Evolutionary conservation across 257 asterid species (phyloP), one percentile per base, ranked within the genome.

Genomic region (Rhazya stricta): DNA sequence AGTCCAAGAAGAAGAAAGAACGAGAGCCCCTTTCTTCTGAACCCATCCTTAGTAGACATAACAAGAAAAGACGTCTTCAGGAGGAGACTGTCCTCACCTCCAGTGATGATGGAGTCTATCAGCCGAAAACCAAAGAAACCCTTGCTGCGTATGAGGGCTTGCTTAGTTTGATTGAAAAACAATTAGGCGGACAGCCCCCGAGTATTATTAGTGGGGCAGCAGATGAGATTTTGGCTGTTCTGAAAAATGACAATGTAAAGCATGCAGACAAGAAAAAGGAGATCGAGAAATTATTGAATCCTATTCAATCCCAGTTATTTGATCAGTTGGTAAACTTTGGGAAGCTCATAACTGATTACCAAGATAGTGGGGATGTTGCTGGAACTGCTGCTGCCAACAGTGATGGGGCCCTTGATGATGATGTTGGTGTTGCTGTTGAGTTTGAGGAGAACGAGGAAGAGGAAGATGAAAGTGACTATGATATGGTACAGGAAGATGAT

Each of bases 391-490:
- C 78, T 66, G 74, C 80, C 57, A 73, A 76, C 60, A 83, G 81
- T 4, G 85, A 76, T 25, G 87, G 75, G 32, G 80, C 45, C 57
- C 84, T 83, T 39, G 86, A 83, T 13, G 82, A 77, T 72, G 82
- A 83, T 75, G 86, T 84, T 6, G 87, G 85, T 16, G 87, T 84
- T 15, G 87, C 87, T 63, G 87, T 84, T 69, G 87, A 84, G 79
- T 84, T 84, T 71, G 87, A 84, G 80, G 85, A 81, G 81, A 84
- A 84, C 12, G 87, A 84, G 71, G 87, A 84, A 53, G 87, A 84
- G 65, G 87, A 84, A 11, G 87, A 84, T 16, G 87, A 81, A 12
- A 82, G 85, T 70, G 85, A 84, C 68, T 83, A 79, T 63, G 87
- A 84, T 81, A 60, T 81, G 37, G 80, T 79, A 19, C 84, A 76